Evolutionary conservation across 2,329 filamentous ascomycete genomes (phyloP), one percentile per base, ranked within the genome.

Genomic region (Fusarium piperis): DNA sequence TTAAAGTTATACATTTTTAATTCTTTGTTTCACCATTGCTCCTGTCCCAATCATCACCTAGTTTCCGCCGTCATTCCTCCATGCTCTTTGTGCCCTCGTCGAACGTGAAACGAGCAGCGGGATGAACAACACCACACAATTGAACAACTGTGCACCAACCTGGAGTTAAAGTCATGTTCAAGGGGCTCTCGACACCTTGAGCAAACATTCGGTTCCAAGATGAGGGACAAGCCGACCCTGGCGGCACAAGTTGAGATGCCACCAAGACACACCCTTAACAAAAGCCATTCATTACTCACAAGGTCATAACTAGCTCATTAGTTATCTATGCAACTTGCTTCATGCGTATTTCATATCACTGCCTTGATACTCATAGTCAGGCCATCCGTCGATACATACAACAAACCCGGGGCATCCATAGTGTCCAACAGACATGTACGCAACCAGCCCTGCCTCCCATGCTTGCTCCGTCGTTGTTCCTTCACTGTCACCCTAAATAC

Each of bases 321-420:
- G n/a, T 59, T 59, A n/a, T 66, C 46, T 64, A 59, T 61, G 30
- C 46, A 51, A 18, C 44, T 16, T 51, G 46, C 46, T 15, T 51
- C 44, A 28, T 48, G 46, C 46, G 16, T 30, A 51, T 44, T 48
- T 57, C 53, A 23, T 66, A 55, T 60, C 48, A 38, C 64, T 51
- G 46, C 56, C 67, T 66, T 52, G 41, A 71, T 59, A 59, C 58
- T 73, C 62, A 67, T 52, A 67, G 41, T 46, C 41, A 46, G 51
- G 59, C 32, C 23, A 39, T 51, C 26, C 46, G 26, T 51, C 46
- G 46, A 51, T 68, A 71, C 59, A 63, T 58, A 63, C 65, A 57
- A 67, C 61, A 28, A 64, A 32, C 64, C 30, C 6, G 44, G 44
- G 57, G 67, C 70, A 68, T 65, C 61, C 64, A 67, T 55, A 59